These are phyloP conservation scores for Podaxis carcinomalis DNA, from an alignment of 768 basidiomycete species.

Conservation along the genomic window DNA sequence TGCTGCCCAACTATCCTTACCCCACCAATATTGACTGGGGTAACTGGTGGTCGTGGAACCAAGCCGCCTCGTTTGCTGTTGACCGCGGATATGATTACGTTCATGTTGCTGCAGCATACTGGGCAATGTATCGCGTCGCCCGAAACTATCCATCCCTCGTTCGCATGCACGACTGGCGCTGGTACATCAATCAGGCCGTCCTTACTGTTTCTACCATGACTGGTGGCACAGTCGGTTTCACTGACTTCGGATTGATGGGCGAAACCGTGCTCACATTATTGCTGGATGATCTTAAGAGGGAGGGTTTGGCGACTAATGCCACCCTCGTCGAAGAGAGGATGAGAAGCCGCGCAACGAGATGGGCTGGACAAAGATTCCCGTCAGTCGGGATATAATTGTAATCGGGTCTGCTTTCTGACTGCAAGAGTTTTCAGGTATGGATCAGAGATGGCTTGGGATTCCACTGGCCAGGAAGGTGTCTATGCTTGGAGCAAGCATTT, in stretches of 20 bases:
- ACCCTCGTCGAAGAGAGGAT: slow-evolving; percentile 43
- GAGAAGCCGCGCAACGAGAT: slow-evolving; percentile 36
- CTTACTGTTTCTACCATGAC: slow-evolving; percentile 44
- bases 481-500: slow-evolving; percentile 52
- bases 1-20: slow-evolving; percentile 43
- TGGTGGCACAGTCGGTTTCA: slow-evolving; percentile 39
- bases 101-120: slow-evolving; percentile 46
- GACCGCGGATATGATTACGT: slow-evolving; percentile 53
- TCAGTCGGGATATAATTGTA: slow-evolving; percentile 22
- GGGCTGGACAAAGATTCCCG: slow-evolving; percentile 50
- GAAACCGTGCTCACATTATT: slow-evolving; percentile 48
- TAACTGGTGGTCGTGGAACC: slow-evolving; percentile 57
- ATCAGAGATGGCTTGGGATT: slow-evolving; percentile 58
- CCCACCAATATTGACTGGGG: slow-evolving; percentile 45
- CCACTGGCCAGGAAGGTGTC: slow-evolving; percentile 55
- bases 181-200: slow-evolving; percentile 55
- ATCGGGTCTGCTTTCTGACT: not conserved
- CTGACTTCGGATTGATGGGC: slow-evolving; percentile 48
- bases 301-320: slow-evolving; percentile 45
- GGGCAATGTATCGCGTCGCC: slow-evolving; percentile 54
- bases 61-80: slow-evolving; percentile 40
- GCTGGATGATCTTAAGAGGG: slow-evolving; percentile 46
- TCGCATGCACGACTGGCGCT: slow-evolving; percentile 45
- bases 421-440: slow-evolving; percentile 36
- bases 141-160: slow-evolving; percentile 52